Base-by-base conservation (phyloP, 768 basidiomycete species). In the Cystobasidiopsis lactophilus region DNA sequence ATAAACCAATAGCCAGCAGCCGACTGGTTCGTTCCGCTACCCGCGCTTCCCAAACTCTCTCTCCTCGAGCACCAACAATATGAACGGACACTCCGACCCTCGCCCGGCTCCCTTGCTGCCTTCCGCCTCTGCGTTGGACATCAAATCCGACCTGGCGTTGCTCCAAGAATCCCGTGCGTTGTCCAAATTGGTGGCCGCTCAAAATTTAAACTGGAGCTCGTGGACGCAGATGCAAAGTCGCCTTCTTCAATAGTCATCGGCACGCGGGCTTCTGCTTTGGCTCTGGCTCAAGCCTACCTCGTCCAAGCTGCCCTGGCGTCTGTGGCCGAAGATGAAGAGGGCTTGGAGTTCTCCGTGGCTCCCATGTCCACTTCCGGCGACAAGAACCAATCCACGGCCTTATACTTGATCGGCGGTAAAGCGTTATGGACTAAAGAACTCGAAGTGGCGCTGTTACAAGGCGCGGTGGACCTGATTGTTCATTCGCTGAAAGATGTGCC, bases 401-500 rank as follows among this genome's bases (percentile, higher is more conserved):
- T 93, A 18, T 89, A 89, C 67, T 72, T 88, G 9, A 69, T 93
- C 16, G 86, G 86, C 37, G 85, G 84, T 60, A 65, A 68, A 61
- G 66, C 82, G 0, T 67, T 95, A 27, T 98, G 93, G 93, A 98
- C 93, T 35, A 83, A 85, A 60, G 91, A 95, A 60, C 77, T 98
- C 51, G 93, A 98, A 65, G 80, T 82, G 19, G 78, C 77, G 40
- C 69, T 98, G 55, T 72, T 76, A 51, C 72, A 78, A 40, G 69
- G 73, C 29, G 69, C 72, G 13, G 80, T 89, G 46, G 93, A 98
- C 65, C 77, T 95, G 73, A 76, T 98, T 60, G 78, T 96, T 19
- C 91, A 98, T 68, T 78, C 75, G 33, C 71, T 85, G 60, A 98
- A 98, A 66, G 93, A 96, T 65, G 77, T 95, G 30, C 91, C 91